Conservation (phyloP, 768 basidiomycete species). For the Artomyces pyxidatus region DNA sequence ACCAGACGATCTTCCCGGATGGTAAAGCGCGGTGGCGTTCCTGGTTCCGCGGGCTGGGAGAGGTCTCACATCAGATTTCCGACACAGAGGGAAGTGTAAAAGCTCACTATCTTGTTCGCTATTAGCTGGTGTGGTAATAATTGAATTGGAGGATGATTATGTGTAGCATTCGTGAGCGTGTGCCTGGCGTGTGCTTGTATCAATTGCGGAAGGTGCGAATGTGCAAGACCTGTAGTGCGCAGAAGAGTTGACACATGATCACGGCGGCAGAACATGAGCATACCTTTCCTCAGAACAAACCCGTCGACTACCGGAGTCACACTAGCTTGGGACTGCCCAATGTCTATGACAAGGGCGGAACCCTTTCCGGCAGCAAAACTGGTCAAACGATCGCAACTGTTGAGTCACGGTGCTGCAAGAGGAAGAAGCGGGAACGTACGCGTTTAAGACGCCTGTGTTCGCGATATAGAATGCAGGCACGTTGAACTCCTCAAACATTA, state of each 20-base stretch:
- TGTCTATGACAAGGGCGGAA: conserved; percentile 92
- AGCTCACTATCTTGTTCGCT: conserved; percentile 58
- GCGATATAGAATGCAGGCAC: conserved; percentile 96
- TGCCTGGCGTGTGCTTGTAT: conserved; percentile 75
- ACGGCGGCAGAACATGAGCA: neutral
- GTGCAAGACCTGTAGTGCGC: conserved; percentile 58
- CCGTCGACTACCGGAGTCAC: conserved; percentile 96
- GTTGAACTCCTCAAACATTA: conserved; percentile 95
- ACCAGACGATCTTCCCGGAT: conserved; percentile 68
- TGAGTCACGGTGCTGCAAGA: neutral
- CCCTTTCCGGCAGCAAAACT: conserved; percentile 97
- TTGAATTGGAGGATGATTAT: conserved; percentile 50
- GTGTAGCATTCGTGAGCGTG: conserved; percentile 43
- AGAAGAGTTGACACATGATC: neutral
- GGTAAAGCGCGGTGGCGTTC: conserved; percentile 53
- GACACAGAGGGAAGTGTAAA: conserved; percentile 8
- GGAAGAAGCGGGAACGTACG: conserved; percentile 43
- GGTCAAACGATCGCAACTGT: neutral
- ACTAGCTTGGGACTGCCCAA: conserved; percentile 83
- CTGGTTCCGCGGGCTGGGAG: conserved; percentile 62
- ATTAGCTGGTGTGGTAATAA: conserved; percentile 86
- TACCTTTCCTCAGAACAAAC: conserved; percentile 93
- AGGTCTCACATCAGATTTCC: neutral
- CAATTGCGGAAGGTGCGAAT: conserved; percentile 69
- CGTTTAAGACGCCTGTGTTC: conserved; percentile 88